Base-by-base conservation (phyloP, 2,329 filamentous ascomycete genomes). In the Dactylellina sp. region DNA sequence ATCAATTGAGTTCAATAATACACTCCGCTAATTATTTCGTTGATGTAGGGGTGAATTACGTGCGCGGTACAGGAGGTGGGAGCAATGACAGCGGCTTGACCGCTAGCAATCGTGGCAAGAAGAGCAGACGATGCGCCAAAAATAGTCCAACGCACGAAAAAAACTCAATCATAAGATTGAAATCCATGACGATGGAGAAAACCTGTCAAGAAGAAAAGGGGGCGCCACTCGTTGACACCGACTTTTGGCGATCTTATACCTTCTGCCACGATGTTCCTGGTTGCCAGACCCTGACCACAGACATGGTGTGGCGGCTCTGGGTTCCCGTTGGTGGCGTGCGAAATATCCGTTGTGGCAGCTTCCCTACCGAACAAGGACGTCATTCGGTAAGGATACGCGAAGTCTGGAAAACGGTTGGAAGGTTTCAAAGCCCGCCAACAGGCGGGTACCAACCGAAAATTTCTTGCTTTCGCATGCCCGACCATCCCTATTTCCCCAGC, bases 361-460 rank as follows among this genome's bases (percentile, higher is more conserved):
- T 50, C 12, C 24, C 22, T 50, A 5, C 46, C n/a, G 7, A 14
- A 9, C 11, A 3, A 11, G 55, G 39, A 59, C 55, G 55, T 59
- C 55, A 59, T 59, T 32, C 39, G 37, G 55, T 37, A 59, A 37
- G 55, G 42, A 59, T 20, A 59, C 37, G 22, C 37, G 40, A 59
- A 16, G 9, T 9, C 6, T 9, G 7, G 7, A 12, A 18, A 47
- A 47, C 11, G 18, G 22, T 4, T 11, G n/a, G 9, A 47, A 47
- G n/a, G 7, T 20, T 11, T 12, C 6, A 22, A 11, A 18, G 16
- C 5, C 44, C 44, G 44, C 16, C 5, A 20, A 2, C 44, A 47
- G 2, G 18, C 35, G 16, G 22, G 42, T 25, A 42, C n/a, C 37
- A 40, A 42, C 35, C 16, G 32, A 11, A 52, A 22, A 20, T 32